These are phyloP conservation scores for Talaromyces piceae DNA, from an alignment of 2,329 filamentous ascomycete species.

Conservation along the genomic window DNA sequence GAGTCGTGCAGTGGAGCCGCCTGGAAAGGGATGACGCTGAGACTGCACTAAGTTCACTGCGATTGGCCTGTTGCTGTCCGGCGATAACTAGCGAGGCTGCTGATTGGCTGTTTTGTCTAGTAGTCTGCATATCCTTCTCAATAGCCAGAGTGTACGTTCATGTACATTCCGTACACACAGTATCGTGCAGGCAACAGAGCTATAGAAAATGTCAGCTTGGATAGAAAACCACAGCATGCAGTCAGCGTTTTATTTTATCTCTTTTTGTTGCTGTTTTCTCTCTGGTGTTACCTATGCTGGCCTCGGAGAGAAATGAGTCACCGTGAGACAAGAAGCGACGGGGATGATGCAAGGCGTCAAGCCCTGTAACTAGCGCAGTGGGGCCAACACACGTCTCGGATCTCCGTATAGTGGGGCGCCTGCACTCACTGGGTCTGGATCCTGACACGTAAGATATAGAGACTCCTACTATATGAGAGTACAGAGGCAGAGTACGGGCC, in stretches of 20 bases:
- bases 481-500: too few relatives aligned
- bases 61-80: not conserved
- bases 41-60: not conserved
- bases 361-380: not conserved
- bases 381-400: not conserved
- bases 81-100: too few relatives aligned
- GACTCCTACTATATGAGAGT: too few relatives aligned
- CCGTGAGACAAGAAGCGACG: not conserved
- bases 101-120: not conserved
- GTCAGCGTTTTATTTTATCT: not conserved
- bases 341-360: slow-evolving; percentile 1
- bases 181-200: too few relatives aligned
- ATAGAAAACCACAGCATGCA: too few relatives aligned
- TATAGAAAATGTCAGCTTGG: too few relatives aligned
- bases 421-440: not conserved
- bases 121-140: too few relatives aligned
- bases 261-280: not conserved
- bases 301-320: not conserved
- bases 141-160: too few relatives aligned
- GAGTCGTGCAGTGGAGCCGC: not conserved
- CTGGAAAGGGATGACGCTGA: not conserved
- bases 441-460: too few relatives aligned
- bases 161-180: too few relatives aligned
- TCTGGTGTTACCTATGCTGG: not conserved
- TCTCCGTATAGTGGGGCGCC: not conserved